Evolutionary conservation across 2,329 filamentous ascomycete species (phyloP).

Genomic region (Paraphoma sp.): DNA sequence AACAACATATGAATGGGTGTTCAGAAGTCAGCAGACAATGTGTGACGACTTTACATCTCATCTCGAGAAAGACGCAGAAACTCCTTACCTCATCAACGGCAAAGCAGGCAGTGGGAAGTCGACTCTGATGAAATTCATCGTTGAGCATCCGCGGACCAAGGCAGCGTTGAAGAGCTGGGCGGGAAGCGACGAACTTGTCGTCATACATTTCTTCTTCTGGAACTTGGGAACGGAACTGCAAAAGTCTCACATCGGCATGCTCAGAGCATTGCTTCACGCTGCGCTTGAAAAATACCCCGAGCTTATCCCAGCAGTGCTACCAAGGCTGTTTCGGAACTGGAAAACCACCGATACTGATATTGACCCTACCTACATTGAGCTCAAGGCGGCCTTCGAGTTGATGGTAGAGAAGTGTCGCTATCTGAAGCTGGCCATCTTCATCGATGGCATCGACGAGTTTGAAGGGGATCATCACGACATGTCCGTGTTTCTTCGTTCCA

Average conservation of each 20-base stretch:
- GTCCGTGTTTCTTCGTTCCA: constrained; percentile 2
- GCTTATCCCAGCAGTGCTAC: constrained; percentile 12
- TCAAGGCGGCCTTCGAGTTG: background rate
- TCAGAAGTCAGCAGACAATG: background rate
- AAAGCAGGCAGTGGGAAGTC: constrained; percentile 47
- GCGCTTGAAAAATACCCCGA: constrained; percentile 9
- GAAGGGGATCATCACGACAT: constrained; percentile 18
- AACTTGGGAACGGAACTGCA: constrained; percentile 32
- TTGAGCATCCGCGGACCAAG: constrained; percentile 13
- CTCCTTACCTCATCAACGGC: constrained; percentile 42
- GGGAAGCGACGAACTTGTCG: background rate
- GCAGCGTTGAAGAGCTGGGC: constrained; percentile 25
- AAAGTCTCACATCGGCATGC: constrained; percentile 28
- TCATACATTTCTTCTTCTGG: constrained; percentile 43
- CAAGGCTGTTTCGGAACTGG: constrained; percentile 3
- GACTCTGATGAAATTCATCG: constrained; percentile 43
- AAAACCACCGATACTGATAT: background rate
- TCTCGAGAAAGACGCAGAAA: background rate
- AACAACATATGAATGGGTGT: constrained; percentile 8
- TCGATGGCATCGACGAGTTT: constrained; percentile 29
- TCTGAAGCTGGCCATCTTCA: constrained; percentile 16
- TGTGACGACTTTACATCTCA: background rate
- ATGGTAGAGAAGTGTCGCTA: background rate
- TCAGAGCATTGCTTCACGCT: constrained; percentile 30
- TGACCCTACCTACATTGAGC: background rate